Conservation (phyloP, 1,139 yeast species). For the Suhomyces kunorum region DNA sequence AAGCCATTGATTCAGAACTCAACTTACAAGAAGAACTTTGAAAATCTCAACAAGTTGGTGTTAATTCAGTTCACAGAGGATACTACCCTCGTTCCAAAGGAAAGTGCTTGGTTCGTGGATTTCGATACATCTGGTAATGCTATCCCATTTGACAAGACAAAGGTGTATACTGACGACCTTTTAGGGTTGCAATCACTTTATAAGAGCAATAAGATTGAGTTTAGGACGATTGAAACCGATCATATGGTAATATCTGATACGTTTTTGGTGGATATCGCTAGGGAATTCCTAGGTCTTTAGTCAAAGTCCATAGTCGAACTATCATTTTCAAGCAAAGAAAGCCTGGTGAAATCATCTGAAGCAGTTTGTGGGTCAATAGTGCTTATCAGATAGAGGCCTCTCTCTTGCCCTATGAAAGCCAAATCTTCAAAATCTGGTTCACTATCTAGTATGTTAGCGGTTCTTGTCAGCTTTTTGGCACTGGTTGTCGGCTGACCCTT, state of each 20-base stretch:
- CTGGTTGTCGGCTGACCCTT: no score
- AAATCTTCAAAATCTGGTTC: not conserved
- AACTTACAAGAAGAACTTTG: slow-evolving; percentile 46
- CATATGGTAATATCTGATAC: slow-evolving; percentile 67
- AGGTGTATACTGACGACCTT: slow-evolving; percentile 51
- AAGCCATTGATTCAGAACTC: slow-evolving; percentile 24
- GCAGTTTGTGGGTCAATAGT: not conserved
- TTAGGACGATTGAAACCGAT: slow-evolving; percentile 53
- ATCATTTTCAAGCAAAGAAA: not conserved
- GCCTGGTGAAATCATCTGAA: not conserved
- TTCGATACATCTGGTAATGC: slow-evolving; percentile 46
- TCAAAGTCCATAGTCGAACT: not conserved
- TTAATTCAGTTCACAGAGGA: slow-evolving; percentile 63
- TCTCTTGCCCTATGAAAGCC: no score
- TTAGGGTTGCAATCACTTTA: slow-evolving; percentile 59
- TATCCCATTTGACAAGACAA: slow-evolving; percentile 52
- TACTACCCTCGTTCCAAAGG: slow-evolving; percentile 69
- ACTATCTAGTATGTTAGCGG: not conserved
- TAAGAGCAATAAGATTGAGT: slow-evolving; percentile 45
- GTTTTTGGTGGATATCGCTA: slow-evolving; percentile 42
- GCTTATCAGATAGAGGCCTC: no score
- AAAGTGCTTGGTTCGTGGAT: slow-evolving; percentile 69
- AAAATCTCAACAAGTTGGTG: slow-evolving; percentile 51
- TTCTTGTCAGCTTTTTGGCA: not conserved
- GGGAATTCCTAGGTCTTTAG: slow-evolving; percentile 33